Conservation (phyloP, 306 rosid genomes). For the Astragalus membranaceus region DNA sequence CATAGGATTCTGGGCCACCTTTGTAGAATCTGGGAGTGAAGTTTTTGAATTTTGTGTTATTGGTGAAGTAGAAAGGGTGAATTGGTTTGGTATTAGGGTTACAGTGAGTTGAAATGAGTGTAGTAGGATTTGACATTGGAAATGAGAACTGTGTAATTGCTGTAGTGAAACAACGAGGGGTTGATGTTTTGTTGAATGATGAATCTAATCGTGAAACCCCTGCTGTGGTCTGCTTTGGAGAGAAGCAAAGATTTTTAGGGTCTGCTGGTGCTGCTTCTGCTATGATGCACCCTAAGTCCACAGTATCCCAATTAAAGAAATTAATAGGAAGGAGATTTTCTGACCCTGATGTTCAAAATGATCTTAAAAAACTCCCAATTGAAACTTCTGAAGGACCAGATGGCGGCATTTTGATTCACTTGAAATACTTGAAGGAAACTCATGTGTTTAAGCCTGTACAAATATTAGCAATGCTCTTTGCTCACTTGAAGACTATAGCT, state of each 20-base stretch:
- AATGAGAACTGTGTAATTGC: conserved; percentile 93
- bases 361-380: conserved; percentile 47
- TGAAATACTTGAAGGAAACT: conserved; percentile 49
- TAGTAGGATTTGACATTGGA: conserved; percentile 91
- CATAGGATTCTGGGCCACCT: conserved; percentile 14
- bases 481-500: conserved; percentile 58
- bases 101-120: conserved; percentile 53
- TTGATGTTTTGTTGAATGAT: conserved; percentile 76
- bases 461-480: conserved; percentile 77
- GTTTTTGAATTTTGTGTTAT: conserved; percentile 10
- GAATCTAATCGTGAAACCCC: conserved; percentile 95
- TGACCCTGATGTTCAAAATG: conserved; percentile 57
- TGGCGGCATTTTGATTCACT: conserved; percentile 70
- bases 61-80: conserved; percentile 8
- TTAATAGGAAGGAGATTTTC: conserved; percentile 53
- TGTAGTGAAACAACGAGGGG: conserved; percentile 80
- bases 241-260: conserved; percentile 90
- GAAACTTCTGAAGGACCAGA: conserved; percentile 57
- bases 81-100: conserved; percentile 7
- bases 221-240: conserved; percentile 73
- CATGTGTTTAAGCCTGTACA: conserved; percentile 65
- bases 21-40: conserved; percentile 7
- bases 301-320: conserved; percentile 86
- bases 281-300: conserved; percentile 68
- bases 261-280: conserved; percentile 91